These are phyloP conservation scores for Erysimum pusillum DNA, from an alignment of 441 rosid species.

Conservation along the genomic window DNA sequence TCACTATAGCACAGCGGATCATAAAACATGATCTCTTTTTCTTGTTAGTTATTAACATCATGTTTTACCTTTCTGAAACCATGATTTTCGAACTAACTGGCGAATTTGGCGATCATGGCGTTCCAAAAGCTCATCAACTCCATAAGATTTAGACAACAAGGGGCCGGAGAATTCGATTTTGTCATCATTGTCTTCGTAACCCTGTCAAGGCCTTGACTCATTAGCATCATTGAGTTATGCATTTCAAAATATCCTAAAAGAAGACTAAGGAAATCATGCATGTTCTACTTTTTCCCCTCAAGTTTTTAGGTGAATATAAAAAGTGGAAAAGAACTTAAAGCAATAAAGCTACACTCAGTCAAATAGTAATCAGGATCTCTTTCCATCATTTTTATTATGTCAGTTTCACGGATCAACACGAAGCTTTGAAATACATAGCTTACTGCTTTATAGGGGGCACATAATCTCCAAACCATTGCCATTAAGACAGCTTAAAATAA, in stretches of 20 bases:
- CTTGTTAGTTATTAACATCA: conserved; percentile 15
- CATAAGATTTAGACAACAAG: conserved; percentile 73
- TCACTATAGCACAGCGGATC: conserved; percentile 7
- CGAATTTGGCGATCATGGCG: conserved; percentile 86
- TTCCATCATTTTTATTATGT: conserved; percentile 21
- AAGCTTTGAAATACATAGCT: conserved; percentile 13
- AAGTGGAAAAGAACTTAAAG: conserved; percentile 25
- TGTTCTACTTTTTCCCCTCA: conserved; percentile 33
- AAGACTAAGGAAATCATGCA: conserved; percentile 39
- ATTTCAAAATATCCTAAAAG: conserved; percentile 26
- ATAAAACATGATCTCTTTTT: neutral
- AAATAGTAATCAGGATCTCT: conserved; percentile 21
- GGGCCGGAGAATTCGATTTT: conserved; percentile 94
- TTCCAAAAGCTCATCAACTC: conserved; percentile 83
- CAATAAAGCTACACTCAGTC: conserved; percentile 34
- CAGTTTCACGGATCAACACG: conserved; percentile 20
- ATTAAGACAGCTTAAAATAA: conserved; percentile 4
- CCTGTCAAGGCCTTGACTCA: conserved; percentile 55
- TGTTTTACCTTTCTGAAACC: conserved; percentile 85
- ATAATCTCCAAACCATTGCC: conserved; percentile 3
- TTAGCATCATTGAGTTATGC: conserved; percentile 28
- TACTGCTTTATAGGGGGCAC: neutral
- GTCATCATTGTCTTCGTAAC: conserved; percentile 63
- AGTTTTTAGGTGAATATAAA: conserved; percentile 20
- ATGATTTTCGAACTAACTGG: conserved; percentile 87